Evolutionary conservation across 805 yeast species (phyloP), one percentile per base, ranked within the genome.

Genomic region (Metschnikowia drakensbergensis): DNA sequence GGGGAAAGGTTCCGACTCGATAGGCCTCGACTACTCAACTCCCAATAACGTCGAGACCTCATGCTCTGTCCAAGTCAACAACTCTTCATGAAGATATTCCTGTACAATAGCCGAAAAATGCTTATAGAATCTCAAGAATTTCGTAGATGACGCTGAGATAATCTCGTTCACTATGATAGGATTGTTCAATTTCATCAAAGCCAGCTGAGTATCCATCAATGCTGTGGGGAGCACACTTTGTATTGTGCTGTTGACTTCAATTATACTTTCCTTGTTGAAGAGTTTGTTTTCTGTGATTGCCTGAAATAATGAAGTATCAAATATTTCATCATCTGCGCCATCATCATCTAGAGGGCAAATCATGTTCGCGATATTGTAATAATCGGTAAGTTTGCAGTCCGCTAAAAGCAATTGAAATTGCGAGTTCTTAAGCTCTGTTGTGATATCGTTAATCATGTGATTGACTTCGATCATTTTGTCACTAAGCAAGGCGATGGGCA

Each of bases 11-110:
- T 7, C 97, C 97, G 1, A 11, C 13, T 4, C 37, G 53, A 25
- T 37, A 47, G 28, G 9, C 6, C 8, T 3, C 39, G 34, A 17
- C 10, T 28, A 33, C 39, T 78, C 85, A n/a, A 84, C 76, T 26
- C 92, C 94, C n/a, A 86, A 62, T 44, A 87, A 68, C 0, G 88
- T 84, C 3, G 87, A 81, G 25, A 86, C 80, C 43, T 85, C 88
- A 5, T 62, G 48, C 30, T 75, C 79, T 23, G 76, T 69, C 86
- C 88, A 83, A 38, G 71, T 68, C 50, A 83, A 69, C 5, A 68
- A 46, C 29, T 52, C 40, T 7, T 59, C 54, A 17, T 51, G 57
- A 49, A 79, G 62, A 48, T 66, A 76, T 48, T 72, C 72, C 5
- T 52, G 47, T 6, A 67, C 65, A 4, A 79, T 68, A 13, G 57